Evolutionary conservation across 257 asterid genomes (phyloP).

Genomic region (Solanum tarapatanum): DNA sequence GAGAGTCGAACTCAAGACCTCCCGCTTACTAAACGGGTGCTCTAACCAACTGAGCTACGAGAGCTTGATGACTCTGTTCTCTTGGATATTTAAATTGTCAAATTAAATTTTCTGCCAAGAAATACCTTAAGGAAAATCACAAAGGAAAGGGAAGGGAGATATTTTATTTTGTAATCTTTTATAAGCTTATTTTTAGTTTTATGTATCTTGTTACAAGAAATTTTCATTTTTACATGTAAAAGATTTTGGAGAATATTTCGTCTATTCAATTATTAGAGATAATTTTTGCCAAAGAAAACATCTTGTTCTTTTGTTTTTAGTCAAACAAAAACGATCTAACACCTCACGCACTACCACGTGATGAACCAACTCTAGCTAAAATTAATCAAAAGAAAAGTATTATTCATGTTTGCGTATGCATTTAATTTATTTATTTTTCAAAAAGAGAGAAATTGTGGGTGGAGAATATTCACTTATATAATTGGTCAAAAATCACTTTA

Average conservation of each 20-base stretch:
- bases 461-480: neutral
- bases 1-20: constrained; percentile 97
- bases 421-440: no score
- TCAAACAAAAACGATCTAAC: no score
- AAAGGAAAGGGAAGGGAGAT: neutral
- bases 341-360: neutral
- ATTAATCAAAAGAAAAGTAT: no score
- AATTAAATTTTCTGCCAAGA: neutral
- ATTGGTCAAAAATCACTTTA: no score
- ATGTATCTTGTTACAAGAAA: neutral
- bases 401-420: neutral
- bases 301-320: neutral
- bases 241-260: no score
- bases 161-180: neutral
- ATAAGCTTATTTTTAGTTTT: neutral
- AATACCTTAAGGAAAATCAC: neutral
- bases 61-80: constrained; percentile 10
- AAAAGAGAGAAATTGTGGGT: no score
- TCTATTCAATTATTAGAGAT: neutral
- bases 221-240: no score
- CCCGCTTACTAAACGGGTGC: constrained; percentile 98
- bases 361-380: neutral
- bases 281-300: neutral
- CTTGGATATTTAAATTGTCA: neutral
- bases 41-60: constrained; percentile 96